Conservation (phyloP, 257 asterid species). For the Gentiana straminea region DNA sequence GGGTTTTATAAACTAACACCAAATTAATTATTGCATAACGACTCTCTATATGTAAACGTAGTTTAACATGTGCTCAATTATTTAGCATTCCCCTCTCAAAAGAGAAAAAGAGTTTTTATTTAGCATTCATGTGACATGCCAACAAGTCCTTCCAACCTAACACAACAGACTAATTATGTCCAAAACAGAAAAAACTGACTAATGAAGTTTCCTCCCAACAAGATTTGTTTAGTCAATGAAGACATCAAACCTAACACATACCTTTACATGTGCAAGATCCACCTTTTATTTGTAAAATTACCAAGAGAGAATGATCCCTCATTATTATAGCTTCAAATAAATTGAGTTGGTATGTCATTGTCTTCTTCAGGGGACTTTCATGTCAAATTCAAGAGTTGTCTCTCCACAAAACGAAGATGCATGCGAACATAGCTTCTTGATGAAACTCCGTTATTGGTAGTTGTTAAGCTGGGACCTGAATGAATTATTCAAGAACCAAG, state of each 20-base stretch:
- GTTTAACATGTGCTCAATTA: background rate
- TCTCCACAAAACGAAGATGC: background rate
- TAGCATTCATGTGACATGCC: no score
- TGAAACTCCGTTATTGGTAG: no score
- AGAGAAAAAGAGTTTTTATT: background rate
- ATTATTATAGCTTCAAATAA: conserved; percentile 3
- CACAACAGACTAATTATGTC: no score
- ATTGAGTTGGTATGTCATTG: conserved; percentile 5
- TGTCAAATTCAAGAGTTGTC: conserved; percentile 4
- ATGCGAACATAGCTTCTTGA: no score
- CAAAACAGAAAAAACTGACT: no score
- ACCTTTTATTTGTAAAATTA: background rate
- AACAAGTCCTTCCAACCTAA: no score
- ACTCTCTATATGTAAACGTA: background rate
- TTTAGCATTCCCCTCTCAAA: background rate
- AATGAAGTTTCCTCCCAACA: no score
- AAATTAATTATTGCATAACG: no score
- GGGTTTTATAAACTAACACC: no score
- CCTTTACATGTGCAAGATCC: background rate
- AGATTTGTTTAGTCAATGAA: no score
- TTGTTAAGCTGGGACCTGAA: no score
- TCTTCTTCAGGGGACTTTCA: background rate
- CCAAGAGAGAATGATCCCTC: background rate
- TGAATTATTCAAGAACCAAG: no score
- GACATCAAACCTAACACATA: background rate